These are phyloP conservation scores for Thinopyrum obtusiflorum DNA, from an alignment of 202 grass and related monocot genomes.

Conservation along the genomic window DNA sequence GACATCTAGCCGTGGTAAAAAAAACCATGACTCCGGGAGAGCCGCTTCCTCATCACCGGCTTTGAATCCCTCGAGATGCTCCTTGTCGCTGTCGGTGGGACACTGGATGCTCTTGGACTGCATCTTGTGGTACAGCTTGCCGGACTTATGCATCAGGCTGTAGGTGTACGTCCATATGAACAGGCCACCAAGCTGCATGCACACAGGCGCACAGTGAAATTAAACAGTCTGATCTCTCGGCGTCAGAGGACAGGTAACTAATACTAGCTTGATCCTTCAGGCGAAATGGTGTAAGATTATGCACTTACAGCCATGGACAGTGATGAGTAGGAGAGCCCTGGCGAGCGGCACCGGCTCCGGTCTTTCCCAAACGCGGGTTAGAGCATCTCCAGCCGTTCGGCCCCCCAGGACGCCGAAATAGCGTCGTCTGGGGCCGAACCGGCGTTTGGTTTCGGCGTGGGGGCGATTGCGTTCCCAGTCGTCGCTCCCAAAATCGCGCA, in stretches of 20 bases:
- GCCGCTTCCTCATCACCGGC: conserved; percentile 40
- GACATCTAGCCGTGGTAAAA: too few species aligned
- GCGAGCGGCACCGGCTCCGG: conserved; percentile 45
- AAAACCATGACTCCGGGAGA: conserved; percentile 39
- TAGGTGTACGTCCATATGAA: conserved; percentile 87
- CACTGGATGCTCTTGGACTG: conserved; percentile 36
- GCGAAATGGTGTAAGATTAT: not conserved
- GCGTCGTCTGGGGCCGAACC: too few species aligned
- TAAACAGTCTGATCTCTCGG: not conserved
- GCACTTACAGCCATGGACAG: conserved; percentile 91
- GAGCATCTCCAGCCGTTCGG: too few species aligned
- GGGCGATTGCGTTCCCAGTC: too few species aligned
- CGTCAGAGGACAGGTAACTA: not conserved
- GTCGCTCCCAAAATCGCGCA: too few species aligned
- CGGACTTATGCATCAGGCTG: conserved; percentile 75
- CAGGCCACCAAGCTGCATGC: conserved; percentile 79
- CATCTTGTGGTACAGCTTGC: conserved; percentile 65
- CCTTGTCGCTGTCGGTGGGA: conserved; percentile 31
- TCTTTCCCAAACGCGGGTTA: conserved; percentile 35
- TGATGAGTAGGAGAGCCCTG: conserved; percentile 71
- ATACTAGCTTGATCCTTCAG: too few species aligned
- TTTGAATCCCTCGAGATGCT: conserved; percentile 27
- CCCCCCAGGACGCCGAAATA: too few species aligned
- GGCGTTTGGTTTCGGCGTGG: too few species aligned
- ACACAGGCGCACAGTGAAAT: not conserved